Base-by-base conservation (phyloP, 176 grass and related monocot genomes). In the Areca catechu region DNA sequence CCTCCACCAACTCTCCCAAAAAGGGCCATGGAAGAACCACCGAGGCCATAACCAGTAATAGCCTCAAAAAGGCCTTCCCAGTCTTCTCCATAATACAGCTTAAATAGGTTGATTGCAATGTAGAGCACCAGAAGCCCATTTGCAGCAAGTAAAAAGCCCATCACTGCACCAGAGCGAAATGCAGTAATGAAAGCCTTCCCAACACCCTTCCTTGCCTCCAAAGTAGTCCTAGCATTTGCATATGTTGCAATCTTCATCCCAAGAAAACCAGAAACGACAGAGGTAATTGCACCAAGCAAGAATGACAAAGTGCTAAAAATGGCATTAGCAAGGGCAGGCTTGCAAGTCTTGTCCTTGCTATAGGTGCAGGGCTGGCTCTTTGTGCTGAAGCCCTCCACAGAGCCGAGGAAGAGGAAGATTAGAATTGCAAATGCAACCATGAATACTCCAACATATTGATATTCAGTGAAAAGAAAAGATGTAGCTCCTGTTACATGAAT, bases 41-140 rank as follows among this genome's bases (percentile, higher is more conserved):
- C 85, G 48, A 88, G 80, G 17, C 85, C 85, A 66, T 88, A 88
- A 37, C 85, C 85, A 17, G 84, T 88, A 49, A 88, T 82, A 25
- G 84, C 19, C 67, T 88, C 84, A 50, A 75, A 88, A 50, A 88
- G 84, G 4, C 84, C 84, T 60, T 88, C 79, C 84, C 84, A 88
- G 48, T 88, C 84, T 76, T 88, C 84, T 0, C 75, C 79, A 60
- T 88, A 88, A 34, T 83, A 88, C 1, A 88, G 43, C 65, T 64
- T 60, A 57, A 88, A 88, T 64, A 88, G 65, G 29, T 88, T 83
- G 52, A 88, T 88, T n/a, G 84, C 61, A 54, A 88, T 60, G 37
- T 83, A 88, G 57, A 88, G 75, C 47, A 88, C 84, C 29, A 88
- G 54, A 49, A 88, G 84, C 19, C 79, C 84, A 0, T 69, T 88